Evolutionary conservation across 345 rosid genomes (phyloP).

Genomic region (Populus alba): DNA sequence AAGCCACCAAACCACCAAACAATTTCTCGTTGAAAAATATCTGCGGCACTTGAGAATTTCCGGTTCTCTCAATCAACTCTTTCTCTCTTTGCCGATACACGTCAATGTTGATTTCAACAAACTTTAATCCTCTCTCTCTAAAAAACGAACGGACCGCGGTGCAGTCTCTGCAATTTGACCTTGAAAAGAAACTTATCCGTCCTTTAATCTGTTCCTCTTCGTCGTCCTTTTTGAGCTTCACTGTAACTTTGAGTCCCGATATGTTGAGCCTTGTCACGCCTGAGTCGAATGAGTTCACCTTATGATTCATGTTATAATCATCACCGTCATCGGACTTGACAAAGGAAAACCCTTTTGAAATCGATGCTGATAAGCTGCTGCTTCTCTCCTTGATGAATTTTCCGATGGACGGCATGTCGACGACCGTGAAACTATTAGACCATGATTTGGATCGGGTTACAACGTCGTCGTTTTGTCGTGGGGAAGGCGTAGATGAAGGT

Average conservation of each 20-base stretch:
- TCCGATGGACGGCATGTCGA: conserved; percentile 47
- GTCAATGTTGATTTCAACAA: conserved; percentile 81
- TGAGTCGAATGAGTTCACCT: background rate
- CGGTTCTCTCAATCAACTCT: conserved; percentile 63
- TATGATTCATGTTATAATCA: conserved; percentile 1
- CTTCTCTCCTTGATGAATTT: conserved; percentile 61
- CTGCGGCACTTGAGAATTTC: conserved; percentile 68
- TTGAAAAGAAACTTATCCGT: conserved; percentile 62
- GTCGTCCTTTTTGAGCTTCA: conserved; percentile 44
- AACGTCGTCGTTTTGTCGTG: conserved; percentile 2
- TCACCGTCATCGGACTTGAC: conserved; percentile 22
- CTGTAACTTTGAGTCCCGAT: conserved; percentile 73
- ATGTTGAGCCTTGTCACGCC: conserved; percentile 67
- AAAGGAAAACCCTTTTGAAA: conserved; percentile 46
- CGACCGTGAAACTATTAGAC: conserved; percentile 25
- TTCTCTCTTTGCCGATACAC: conserved; percentile 57
- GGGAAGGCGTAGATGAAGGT: background rate
- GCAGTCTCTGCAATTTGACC: conserved; percentile 78
- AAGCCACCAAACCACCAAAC: conserved; percentile 73
- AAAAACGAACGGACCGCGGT: conserved; percentile 71
- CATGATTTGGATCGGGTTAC: conserved; percentile 28
- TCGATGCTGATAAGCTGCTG: conserved; percentile 50
- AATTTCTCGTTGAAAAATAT: conserved; percentile 79
- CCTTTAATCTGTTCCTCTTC: conserved; percentile 43
- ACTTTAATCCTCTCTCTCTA: conserved; percentile 49